Percentiles rank a stretch among this genome's conserved stretches.
Evolutionary conservation across 1,139 yeast species (phyloP).

Genomic region (Nadsonia starkeyi-henricii): DNA sequence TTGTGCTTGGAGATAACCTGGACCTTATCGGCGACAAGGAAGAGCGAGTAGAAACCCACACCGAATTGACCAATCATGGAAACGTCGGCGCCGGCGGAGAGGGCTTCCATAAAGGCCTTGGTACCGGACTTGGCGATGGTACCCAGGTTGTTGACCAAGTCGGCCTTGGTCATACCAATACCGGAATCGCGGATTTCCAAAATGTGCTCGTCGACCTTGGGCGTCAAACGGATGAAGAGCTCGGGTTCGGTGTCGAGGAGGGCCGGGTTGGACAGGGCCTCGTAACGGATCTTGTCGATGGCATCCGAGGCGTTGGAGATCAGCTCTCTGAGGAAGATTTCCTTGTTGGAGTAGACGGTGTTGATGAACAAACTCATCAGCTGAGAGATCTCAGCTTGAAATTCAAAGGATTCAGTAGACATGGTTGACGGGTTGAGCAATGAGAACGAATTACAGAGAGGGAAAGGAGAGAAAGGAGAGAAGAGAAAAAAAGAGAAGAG

Average conservation of each 20-base stretch:
- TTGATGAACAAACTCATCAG: conserved; percentile 98
- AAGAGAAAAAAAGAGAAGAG: conserved; percentile 16
- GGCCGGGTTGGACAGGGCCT: conserved; percentile 84
- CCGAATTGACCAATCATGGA: conserved; percentile 99
- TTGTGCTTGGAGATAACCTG: conserved; percentile 98
- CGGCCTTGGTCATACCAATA: conserved; percentile 99
- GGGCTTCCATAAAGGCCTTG: conserved; percentile 98
- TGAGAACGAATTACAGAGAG: conserved; percentile 12
- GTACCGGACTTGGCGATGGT: conserved; percentile 99
- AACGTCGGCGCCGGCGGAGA: conserved; percentile 98
- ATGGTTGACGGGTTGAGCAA: conserved; percentile 13
- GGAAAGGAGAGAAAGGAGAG: conserved; percentile 14
- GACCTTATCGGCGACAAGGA: conserved; percentile 98
- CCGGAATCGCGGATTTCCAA: conserved; percentile 98
- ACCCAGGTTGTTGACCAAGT: conserved; percentile 97
- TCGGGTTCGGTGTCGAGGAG: conserved; percentile 93
- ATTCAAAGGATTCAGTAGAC: conserved; percentile 40
- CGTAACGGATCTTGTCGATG: conserved; percentile 91
- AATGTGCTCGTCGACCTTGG: conserved; percentile 85
- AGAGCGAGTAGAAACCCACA: conserved; percentile 99
- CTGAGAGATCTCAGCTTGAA: conserved; percentile 99
- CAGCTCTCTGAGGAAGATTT: conserved; percentile 97
- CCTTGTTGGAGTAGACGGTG: conserved; percentile 99
- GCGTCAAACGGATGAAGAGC: conserved; percentile 92
- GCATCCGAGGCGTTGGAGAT: conserved; percentile 98